phyloP scores from a whole-genome alignment of 75 land plant genomes.

The Sequoia sempervirens region DNA sequence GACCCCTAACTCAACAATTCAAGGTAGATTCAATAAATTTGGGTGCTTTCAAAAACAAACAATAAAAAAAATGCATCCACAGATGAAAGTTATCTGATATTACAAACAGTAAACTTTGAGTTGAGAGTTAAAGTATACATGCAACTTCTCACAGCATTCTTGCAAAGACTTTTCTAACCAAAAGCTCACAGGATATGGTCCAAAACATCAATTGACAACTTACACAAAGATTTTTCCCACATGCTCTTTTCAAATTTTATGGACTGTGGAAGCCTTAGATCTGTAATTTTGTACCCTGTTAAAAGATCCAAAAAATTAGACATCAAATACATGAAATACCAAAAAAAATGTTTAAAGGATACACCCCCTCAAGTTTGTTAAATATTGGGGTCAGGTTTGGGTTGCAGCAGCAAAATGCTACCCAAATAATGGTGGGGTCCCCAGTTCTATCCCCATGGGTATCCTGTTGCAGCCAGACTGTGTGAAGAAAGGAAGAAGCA shows the following conservation, averaged over 20 bases:
- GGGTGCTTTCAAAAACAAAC: not conserved
- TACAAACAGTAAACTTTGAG: not conserved
- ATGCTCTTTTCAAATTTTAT: too few relatives aligned
- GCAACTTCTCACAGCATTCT: not conserved
- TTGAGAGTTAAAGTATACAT: not conserved
- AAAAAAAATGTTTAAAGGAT: not conserved
- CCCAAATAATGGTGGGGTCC: not conserved
- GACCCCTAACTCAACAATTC: not conserved
- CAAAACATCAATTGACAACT: too few relatives aligned
- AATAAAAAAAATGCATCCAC: not conserved
- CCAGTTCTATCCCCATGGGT: too few relatives aligned
- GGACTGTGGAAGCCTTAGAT: too few relatives aligned
- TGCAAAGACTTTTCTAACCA: not conserved
- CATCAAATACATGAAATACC: not conserved
- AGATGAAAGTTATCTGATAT: not conserved
- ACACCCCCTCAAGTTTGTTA: not conserved
- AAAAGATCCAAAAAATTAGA: not conserved
- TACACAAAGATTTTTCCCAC: too few relatives aligned
- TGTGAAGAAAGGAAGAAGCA: too few relatives aligned
- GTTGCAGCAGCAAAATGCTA: not conserved
- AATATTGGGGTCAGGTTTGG: not conserved
- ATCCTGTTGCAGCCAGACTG: too few relatives aligned
- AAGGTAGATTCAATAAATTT: not conserved
- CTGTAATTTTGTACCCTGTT: not conserved
- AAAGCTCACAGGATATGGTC: too few relatives aligned